Percentiles rank a stretch among this genome's conserved stretches.
Evolutionary conservation across 208 protist genomes (phyloP).

Genomic region (Acanthamoeba culbertsoni): DNA sequence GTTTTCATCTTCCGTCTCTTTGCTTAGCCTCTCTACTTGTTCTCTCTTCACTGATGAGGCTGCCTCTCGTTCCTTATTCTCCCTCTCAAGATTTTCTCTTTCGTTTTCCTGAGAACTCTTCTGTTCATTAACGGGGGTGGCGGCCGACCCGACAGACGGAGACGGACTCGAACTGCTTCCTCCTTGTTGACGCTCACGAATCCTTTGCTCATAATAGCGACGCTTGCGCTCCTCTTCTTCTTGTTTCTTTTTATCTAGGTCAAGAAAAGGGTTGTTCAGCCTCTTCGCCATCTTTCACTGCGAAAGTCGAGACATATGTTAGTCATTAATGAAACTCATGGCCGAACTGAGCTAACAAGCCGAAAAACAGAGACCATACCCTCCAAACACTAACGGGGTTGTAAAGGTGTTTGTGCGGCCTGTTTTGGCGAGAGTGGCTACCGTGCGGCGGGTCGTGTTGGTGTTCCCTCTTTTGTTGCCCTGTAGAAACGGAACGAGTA

Average conservation of each 20-base stretch:
- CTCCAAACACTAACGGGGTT: too few relatives aligned
- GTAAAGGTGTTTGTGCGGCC: too few relatives aligned
- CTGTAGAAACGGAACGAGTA: too few relatives aligned
- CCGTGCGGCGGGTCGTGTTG: too few relatives aligned
- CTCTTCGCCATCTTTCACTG: background rate
- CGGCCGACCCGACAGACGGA: background rate
- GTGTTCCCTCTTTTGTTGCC: too few relatives aligned
- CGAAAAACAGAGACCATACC: too few relatives aligned
- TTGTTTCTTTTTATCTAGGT: slow-evolving; percentile 54
- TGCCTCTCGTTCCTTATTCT: too few relatives aligned
- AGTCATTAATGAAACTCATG: too few relatives aligned
- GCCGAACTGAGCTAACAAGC: too few relatives aligned
- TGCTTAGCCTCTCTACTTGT: background rate
- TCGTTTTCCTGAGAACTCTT: background rate
- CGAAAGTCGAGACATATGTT: too few relatives aligned
- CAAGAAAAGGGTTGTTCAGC: slow-evolving; percentile 51
- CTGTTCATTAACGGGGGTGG: background rate
- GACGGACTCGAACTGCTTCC: background rate
- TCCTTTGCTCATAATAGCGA: background rate
- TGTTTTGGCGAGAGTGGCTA: too few relatives aligned
- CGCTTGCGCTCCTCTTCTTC: slow-evolving; percentile 47
- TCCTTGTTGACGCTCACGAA: background rate
- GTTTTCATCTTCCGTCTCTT: slow-evolving; percentile 2
- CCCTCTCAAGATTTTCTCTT: background rate
- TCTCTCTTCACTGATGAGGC: too few relatives aligned